Percentiles rank a stretch among this genome's conserved stretches.
Evolutionary conservation across 495 filamentous ascomycete species (phyloP).

Genomic region (Aspergillus panamensis): DNA sequence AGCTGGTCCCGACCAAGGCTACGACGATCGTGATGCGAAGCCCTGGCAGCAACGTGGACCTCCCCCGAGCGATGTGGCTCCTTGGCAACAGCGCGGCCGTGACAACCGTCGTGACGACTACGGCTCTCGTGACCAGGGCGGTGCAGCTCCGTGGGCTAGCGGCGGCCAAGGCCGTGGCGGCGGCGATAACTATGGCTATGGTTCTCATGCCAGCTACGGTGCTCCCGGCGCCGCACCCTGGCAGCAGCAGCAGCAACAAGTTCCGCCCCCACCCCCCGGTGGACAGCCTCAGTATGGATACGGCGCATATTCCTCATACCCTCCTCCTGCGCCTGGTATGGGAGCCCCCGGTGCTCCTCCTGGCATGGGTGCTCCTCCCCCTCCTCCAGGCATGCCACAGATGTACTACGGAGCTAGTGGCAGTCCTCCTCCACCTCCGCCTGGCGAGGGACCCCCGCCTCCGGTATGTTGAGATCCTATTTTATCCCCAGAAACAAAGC

Average conservation of each 20-base stretch:
- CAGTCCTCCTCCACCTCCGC: constrained; percentile 60
- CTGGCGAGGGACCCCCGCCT: constrained; percentile 62
- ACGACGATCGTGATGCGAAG: constrained; percentile 60
- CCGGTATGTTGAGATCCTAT: constrained; percentile 38
- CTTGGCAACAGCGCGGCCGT: constrained; percentile 61
- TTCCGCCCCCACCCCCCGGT: constrained; percentile 48
- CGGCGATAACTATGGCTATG: constrained; percentile 50
- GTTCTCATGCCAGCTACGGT: constrained; percentile 32
- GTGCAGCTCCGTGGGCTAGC: constrained; percentile 53
- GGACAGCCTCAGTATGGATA: constrained; percentile 51
- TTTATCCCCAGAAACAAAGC: constrained; percentile 6
- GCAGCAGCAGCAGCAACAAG: constrained; percentile 66
- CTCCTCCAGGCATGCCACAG: constrained; percentile 66
- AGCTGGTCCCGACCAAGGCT: constrained; percentile 63
- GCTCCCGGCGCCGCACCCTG: constrained; percentile 57
- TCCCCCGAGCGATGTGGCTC: constrained; percentile 82
- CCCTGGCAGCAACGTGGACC: constrained; percentile 76
- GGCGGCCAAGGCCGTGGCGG: constrained; percentile 42
- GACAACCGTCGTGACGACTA: constrained; percentile 56
- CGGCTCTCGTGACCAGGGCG: constrained; percentile 42
- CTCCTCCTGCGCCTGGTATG: constrained; percentile 54
- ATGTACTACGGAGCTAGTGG: constrained; percentile 62
- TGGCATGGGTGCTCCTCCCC: constrained; percentile 62
- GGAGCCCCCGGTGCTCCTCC: constrained; percentile 61
- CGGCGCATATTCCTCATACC: constrained; percentile 55